Evolutionary conservation across 805 yeast genomes (phyloP).

Genomic region (Scheffersomyces stipitis): DNA sequence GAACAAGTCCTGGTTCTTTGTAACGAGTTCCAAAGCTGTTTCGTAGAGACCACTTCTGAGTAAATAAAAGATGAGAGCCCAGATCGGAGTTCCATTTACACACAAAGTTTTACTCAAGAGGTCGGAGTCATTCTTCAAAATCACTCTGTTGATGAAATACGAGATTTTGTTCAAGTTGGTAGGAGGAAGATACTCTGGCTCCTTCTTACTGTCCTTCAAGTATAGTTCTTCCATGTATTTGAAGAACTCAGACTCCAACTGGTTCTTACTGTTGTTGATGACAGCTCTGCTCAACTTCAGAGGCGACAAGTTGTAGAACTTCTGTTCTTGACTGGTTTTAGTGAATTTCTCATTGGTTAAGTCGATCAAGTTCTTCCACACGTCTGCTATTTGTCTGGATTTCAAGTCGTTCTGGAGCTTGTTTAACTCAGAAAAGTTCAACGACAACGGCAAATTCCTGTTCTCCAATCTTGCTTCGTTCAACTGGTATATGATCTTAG

Average conservation of each 20-base stretch:
- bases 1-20: slow-evolving; percentile 66
- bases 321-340: slow-evolving; percentile 35
- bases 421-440: slow-evolving; percentile 60
- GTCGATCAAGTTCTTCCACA: slow-evolving; percentile 65
- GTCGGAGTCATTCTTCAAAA: slow-evolving; percentile 29
- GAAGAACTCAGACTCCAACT: slow-evolving; percentile 75
- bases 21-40: slow-evolving; percentile 74
- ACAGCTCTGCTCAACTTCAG: slow-evolving; percentile 42
- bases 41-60: slow-evolving; percentile 78
- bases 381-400: slow-evolving; percentile 69
- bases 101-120: slow-evolving; percentile 27
- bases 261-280: slow-evolving; percentile 53
- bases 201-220: slow-evolving; percentile 49
- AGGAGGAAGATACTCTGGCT: slow-evolving; percentile 47
- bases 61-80: slow-evolving; percentile 88
- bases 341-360: slow-evolving; percentile 40
- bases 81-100: slow-evolving; percentile 85
- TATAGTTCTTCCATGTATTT: slow-evolving; percentile 69
- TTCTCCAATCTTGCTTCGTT: slow-evolving; percentile 64
- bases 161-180: slow-evolving; percentile 70
- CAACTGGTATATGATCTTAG: slow-evolving; percentile 65
- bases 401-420: slow-evolving; percentile 58
- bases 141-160: slow-evolving; percentile 48
- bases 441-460: slow-evolving; percentile 54
- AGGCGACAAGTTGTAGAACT: slow-evolving; percentile 21